phyloP scores from a whole-genome alignment of 148 eudicot species.

The Dianthus caryophyllus region DNA sequence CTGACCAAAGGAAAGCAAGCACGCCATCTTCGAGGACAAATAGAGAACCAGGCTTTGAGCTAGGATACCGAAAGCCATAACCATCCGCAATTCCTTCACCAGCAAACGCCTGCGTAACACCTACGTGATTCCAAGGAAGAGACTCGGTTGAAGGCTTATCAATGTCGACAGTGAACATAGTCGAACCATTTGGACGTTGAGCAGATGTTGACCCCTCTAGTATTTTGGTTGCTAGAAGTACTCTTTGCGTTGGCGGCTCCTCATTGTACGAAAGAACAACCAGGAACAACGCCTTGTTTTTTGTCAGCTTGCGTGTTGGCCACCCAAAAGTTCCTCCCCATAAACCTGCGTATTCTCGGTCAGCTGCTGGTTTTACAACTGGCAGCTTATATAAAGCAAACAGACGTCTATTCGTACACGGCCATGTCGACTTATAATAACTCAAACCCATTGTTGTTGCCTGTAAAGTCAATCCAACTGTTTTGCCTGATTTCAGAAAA shows the following conservation, averaged over 20 bases:
- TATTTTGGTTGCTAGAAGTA: constrained; percentile 68
- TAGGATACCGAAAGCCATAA: constrained; percentile 79
- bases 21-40: constrained; percentile 55
- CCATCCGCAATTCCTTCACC: constrained; percentile 84
- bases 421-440: constrained; percentile 41
- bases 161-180: constrained; percentile 69
- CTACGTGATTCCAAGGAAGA: constrained; percentile 79
- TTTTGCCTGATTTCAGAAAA: too few relatives aligned
- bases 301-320: constrained; percentile 77
- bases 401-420: constrained; percentile 62
- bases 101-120: constrained; percentile 39
- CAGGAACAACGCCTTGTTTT: constrained; percentile 56
- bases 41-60: constrained; percentile 76
- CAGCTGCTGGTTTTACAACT: constrained; percentile 32
- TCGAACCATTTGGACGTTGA: constrained; percentile 90
- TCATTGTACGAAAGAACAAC: constrained; percentile 63
- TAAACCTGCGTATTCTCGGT: constrained; percentile 59
- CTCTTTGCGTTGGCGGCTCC: constrained; percentile 43
- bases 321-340: constrained; percentile 92
- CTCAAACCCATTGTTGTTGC: constrained; percentile 58
- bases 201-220: constrained; percentile 75
- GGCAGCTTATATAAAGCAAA: constrained; percentile 78
- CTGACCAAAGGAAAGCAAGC: constrained; percentile 81
- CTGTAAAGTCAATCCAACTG: constrained; percentile 55
- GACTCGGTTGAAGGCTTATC: constrained; percentile 52